These are phyloP conservation scores for Lycium barbarum DNA, from an alignment of 257 asterid species.

Conservation along the genomic window DNA sequence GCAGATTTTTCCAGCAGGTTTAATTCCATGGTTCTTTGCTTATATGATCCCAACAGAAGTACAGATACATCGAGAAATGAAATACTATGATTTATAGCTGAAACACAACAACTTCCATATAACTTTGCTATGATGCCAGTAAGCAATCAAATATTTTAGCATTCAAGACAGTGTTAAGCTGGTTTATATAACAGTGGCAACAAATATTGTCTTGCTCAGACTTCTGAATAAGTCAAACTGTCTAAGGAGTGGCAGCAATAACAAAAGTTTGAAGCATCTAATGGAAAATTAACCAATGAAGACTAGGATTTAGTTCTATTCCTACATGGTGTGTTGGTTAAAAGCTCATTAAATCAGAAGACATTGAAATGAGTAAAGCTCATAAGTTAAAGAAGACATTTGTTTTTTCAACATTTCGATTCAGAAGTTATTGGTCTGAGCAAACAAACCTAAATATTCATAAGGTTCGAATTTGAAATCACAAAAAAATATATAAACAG, in stretches of 20 bases:
- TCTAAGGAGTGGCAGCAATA: slow-evolving; percentile 4
- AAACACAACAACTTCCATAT: neutral
- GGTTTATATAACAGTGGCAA: neutral
- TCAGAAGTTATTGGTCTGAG: neutral
- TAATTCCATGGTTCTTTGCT: neutral
- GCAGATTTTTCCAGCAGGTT: slow-evolving; percentile 15
- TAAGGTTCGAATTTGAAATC: neutral
- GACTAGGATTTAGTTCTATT: neutral
- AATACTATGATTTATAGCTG: neutral
- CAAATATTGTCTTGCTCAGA: neutral
- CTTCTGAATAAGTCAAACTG: neutral
- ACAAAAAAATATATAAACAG: neutral
- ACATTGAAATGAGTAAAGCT: neutral
- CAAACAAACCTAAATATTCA: slow-evolving; percentile 17
- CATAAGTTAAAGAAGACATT: slow-evolving; percentile 16
- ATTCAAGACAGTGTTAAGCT: neutral
- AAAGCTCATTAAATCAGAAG: neutral
- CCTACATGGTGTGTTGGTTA: neutral
- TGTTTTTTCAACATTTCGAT: neutral
- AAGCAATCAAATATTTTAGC: neutral
- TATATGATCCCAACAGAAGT: neutral
- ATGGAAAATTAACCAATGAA: neutral
- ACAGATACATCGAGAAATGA: neutral
- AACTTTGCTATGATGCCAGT: neutral
- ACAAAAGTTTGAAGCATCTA: neutral